These are phyloP conservation scores for Senecio squalidus DNA, from an alignment of 140 eudicot genomes.

Conservation along the genomic window DNA sequence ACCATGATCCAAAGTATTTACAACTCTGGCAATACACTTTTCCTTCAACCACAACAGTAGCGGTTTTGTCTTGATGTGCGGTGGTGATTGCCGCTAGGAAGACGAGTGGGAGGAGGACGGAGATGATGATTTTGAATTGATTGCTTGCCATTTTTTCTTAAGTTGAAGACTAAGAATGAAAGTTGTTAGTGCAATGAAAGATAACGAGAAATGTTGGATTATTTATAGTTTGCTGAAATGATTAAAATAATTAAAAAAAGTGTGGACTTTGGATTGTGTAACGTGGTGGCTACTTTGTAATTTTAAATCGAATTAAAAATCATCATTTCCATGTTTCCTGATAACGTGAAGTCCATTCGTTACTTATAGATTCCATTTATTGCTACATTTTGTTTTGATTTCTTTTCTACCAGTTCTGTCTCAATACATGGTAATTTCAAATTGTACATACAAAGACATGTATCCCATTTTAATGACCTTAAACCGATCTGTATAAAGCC, in stretches of 20 bases:
- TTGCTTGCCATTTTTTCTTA: constrained; percentile 46
- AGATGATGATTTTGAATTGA: constrained; percentile 26
- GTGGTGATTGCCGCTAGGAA: constrained; percentile 28
- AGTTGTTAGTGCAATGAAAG: constrained; percentile 21
- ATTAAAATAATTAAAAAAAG: not conserved
- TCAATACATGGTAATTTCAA: no score
- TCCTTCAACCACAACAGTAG: constrained; percentile 76
- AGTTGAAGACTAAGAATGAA: constrained; percentile 4
- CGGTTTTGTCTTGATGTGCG: constrained; percentile 34
- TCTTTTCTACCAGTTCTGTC: no score
- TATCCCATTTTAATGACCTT: no score
- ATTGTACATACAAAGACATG: no score
- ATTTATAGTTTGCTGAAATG: constrained; percentile 32
- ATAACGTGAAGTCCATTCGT: constrained; percentile 46
- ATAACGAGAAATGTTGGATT: constrained; percentile 10
- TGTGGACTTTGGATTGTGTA: constrained; percentile 22
- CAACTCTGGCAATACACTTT: constrained; percentile 86
- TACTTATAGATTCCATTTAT: not conserved
- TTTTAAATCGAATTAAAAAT: not conserved
- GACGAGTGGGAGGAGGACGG: constrained; percentile 43
- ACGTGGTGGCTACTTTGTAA: constrained; percentile 48
- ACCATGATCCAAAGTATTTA: constrained; percentile 61
- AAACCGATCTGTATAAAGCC: no score
- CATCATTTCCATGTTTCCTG: not conserved
- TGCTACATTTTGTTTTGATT: not conserved